These are phyloP conservation scores for Monosporascus sp. DNA, from an alignment of 2,329 filamentous ascomycete species.

Conservation along the genomic window DNA sequence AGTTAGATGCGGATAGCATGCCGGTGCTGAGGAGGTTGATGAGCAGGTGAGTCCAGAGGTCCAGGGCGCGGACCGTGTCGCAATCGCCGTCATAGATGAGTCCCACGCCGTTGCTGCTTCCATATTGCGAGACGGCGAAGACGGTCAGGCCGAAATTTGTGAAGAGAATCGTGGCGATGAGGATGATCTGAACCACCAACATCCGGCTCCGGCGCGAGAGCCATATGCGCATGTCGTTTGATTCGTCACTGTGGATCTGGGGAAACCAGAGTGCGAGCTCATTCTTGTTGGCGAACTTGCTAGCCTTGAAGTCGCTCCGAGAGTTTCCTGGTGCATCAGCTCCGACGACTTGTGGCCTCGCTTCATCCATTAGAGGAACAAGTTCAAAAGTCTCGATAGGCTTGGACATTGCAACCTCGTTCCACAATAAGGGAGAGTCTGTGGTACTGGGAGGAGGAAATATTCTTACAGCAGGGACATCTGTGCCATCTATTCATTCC, in stretches of 20 bases:
- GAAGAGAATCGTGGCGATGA: conserved; percentile 18
- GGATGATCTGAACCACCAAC: conserved; percentile 15
- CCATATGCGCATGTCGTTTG: conserved; percentile 11
- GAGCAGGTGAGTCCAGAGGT: conserved; percentile 23
- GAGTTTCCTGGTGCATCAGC: no score
- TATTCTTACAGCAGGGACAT: no score
- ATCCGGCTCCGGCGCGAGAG: conserved; percentile 13
- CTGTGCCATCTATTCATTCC: no score
- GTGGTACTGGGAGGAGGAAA: no score
- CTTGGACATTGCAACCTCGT: no score
- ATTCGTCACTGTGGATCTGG: conserved; percentile 10
- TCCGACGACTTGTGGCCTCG: no score
- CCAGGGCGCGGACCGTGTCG: conserved; percentile 10
- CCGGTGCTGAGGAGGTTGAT: conserved; percentile 27
- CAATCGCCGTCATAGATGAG: conserved; percentile 23
- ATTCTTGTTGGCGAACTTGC: conserved; percentile 1
- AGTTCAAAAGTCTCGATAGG: no score
- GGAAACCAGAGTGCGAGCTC: conserved; percentile 18
- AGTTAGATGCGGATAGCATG: conserved; percentile 30
- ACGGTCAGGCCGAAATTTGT: conserved; percentile 13
- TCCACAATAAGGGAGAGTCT: no score
- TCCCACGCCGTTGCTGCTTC: conserved; percentile 17
- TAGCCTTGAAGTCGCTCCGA: neutral
- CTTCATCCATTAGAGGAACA: no score
- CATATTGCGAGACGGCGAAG: conserved; percentile 9